Evolutionary conservation across 495 filamentous ascomycete genomes (phyloP), one percentile per base, ranked within the genome.

Genomic region (Penicillium ochrochloron): DNA sequence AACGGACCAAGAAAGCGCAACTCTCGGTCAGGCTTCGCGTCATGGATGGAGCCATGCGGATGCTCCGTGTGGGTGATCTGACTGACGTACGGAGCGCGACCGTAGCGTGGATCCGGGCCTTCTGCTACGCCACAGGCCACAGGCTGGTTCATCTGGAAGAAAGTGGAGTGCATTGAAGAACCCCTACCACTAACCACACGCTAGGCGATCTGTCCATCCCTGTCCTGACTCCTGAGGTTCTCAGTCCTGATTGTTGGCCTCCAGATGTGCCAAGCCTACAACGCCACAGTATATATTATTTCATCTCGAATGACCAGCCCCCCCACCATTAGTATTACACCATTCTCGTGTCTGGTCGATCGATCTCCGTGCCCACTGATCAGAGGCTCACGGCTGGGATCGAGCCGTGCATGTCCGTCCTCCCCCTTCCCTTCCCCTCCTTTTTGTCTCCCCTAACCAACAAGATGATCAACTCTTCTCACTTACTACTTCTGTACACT

Each of bases 91-190:
- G 68, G 57, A 67, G 61, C 35, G 50, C 53, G 62, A 66, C 54
- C 59, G 48, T 31, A 48, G 64, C 25, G 57, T 63, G 65, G 57
- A 67, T 63, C 61, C 61, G 27, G 51, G 51, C n/a, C 15, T 56
- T 12, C 11, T 51, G 23, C 48, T 52, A 52, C 48, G 48, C 34
- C 29, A 56, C 33, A 51, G 60, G 65, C 61, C 61, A 63, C 65
- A 64, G 42, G 35, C 54, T 64, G 46, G 60, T 63, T 65, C 66
- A 63, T 67, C 67, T 72, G 65, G 68, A 72, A 68, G 70, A 39
- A 73, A 73, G 71, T 71, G 66, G 69, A 65, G 69, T 54, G 25
- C 29, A 60, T 66, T 68, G 65, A 70, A 66, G 70, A 73, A 73
- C 63, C 65, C 62, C 60, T 53, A 17, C 31, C 31, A 33, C 31